Evolutionary conservation across 2,329 filamentous ascomycete genomes (phyloP), one percentile per base, ranked within the genome.

Genomic region (Grosmannia penicillata): DNA sequence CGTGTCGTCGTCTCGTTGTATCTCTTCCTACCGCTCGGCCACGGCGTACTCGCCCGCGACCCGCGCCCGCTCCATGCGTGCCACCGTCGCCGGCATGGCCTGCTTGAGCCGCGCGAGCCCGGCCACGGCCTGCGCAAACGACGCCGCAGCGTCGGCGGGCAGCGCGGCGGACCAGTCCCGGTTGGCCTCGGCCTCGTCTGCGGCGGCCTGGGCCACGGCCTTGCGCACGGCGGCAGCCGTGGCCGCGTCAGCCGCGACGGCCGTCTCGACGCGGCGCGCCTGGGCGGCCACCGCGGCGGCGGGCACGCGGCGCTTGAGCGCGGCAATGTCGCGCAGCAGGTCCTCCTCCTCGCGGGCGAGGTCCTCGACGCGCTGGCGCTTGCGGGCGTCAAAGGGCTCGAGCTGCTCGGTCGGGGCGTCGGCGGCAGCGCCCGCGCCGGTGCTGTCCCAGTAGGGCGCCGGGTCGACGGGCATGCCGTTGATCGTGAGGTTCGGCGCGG

Each of bases 11-110:
- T 18, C n/a, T 31, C 18, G 3, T 30, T 14, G 6, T n/a, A 8
- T 3, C 14, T 21, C 32, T 18, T 2, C 19, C 15, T 37, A 49
- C 33, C 43, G 37, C 48, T 61, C 59, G n/a, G 59, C 59, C 35
- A 69, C 59, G 8, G 72, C 70, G 52, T 76, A 76, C 47, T 70
- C 63, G 14, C 67, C 70, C 18, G 72, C 75, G 14, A 69, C 64
- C 44, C 69, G 61, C 41, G 75, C 75, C 54, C 74, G 63, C 60
- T 78, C 74, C 68, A 78, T 77, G 54, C 65, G 70, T 38, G 75
- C 75, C 49, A 75, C 71, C 4, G 70, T 68, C 17, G 70, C 64
- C 14, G 75, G 72, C 68, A 79, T 70, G 26, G 70, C 68, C 48
- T 63, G 63, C 60, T 75, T 75, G 40, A 78, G 46, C 45, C 62